Base-by-base conservation (phyloP, 2,329 filamentous ascomycete genomes). In the Phialemoniopsis sp. region DNA sequence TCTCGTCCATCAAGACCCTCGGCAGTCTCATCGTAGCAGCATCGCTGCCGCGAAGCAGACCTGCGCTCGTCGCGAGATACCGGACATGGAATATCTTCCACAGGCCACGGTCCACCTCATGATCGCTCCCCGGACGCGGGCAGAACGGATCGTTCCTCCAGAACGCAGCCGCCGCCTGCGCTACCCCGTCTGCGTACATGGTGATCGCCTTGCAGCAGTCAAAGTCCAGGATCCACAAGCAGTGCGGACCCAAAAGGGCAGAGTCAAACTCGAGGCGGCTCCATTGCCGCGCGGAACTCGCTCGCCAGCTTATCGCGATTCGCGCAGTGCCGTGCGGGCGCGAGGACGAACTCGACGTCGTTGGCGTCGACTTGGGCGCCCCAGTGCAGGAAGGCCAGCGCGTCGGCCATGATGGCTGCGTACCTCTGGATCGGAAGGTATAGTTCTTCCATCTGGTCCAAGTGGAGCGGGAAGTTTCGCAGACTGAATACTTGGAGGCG, bases 331-430 rank as follows among this genome's bases (percentile, higher is more conserved):
- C 51, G 45, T 15, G 44, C 36, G 2, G 44, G 48, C 8, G 51
- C 67, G 3, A 80, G 62, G 1, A 80, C 75, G 46, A 78, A 79
- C 36, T 80, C 72, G 3, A 80, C 61, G 34, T 77, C 74, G 29
- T 69, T 70, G 1, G 64, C 74, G 44, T 80, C 73, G 0, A 76
- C 49, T 10, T 55, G 44, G 0, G 59, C 66, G 2, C 47, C 34
- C 73, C 72, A 80, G 43, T 75, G 67, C 37, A 79, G 54, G 3
- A 70, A 56, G 0, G 75, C 73, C 0, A 80, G 59, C 0, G 66
- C 59, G 4, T 72, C 62, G 0, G 68, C 76, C 63, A 80, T 75
- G 1, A 56, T 53, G 2, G 39, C 38, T 0, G 70, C 66, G 43
- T 73, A 76, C 0, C 54, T 44, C 0, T 37, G 5, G 2, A 39